Evolutionary conservation across 176 grass and related monocot species (phyloP).

Genomic region (Oropetium thomaeum): DNA sequence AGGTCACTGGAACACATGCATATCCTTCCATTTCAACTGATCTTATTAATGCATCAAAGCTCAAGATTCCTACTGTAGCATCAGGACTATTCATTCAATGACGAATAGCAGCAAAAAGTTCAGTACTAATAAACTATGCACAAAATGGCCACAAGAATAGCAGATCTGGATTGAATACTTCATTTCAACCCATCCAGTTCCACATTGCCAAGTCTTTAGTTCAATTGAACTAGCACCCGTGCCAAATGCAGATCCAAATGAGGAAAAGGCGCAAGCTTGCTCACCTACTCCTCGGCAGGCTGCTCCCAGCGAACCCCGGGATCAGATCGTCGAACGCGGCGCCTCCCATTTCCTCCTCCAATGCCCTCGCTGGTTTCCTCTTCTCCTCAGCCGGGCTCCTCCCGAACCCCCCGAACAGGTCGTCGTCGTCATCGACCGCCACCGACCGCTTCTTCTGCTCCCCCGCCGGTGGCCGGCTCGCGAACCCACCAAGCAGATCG

Average conservation of each 20-base stretch:
- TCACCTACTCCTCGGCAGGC: constrained; percentile 41
- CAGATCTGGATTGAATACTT: constrained; percentile 9
- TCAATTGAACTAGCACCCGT: background rate
- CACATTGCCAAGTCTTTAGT: background rate
- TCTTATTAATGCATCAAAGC: background rate
- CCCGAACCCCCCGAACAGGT: constrained; percentile 26
- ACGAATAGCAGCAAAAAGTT: background rate
- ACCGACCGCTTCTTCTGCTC: constrained; percentile 35
- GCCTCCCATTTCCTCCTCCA: background rate
- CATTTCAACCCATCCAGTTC: constrained; percentile 1
- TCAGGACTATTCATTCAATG: background rate
- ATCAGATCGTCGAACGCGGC: constrained; percentile 72
- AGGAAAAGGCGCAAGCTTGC: constrained; percentile 17
- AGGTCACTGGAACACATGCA: background rate
- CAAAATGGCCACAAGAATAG: background rate
- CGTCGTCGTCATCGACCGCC: constrained; percentile 15
- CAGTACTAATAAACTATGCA: background rate
- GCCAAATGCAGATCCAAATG: constrained; percentile 36
- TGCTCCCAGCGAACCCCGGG: constrained; percentile 63
- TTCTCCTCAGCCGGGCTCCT: background rate
- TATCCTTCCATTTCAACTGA: background rate
- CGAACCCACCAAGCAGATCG: constrained; percentile 63
- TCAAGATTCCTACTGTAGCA: background rate
- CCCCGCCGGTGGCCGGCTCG: constrained; percentile 16
- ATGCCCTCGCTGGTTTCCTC: constrained; percentile 21